Percentiles rank a stretch among this genome's conserved stretches.
phyloP scores from a whole-genome alignment of 73 alveolate genomes.

The Paramecium bursaria region DNA sequence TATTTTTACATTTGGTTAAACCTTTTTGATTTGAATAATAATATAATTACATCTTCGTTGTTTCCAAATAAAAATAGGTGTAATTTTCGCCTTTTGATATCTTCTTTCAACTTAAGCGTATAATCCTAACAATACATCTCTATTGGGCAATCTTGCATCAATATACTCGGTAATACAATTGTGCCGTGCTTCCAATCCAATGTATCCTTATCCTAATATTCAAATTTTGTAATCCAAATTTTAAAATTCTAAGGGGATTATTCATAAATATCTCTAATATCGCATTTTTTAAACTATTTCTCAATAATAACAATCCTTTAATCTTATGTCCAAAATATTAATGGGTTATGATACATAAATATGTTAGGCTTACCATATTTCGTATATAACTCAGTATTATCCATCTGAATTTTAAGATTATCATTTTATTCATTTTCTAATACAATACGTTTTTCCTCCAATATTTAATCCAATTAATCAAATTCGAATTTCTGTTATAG shows the following conservation, averaged over 20 bases:
- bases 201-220: neutral
- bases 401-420: slow-evolving; percentile 30
- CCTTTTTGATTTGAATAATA: neutral
- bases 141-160: neutral
- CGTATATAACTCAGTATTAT: slow-evolving; percentile 13
- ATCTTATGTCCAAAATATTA: neutral
- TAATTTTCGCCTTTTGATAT: slow-evolving; percentile 16
- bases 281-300: slow-evolving; percentile 12
- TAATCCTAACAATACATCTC: slow-evolving; percentile 2
- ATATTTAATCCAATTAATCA: slow-evolving; percentile 22
- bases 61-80: slow-evolving; percentile 18
- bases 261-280: slow-evolving; percentile 28
- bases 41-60: neutral
- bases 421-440: neutral
- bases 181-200: slow-evolving; percentile 33
- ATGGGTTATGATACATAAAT: slow-evolving; percentile 33
- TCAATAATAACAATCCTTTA: neutral
- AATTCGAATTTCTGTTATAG: slow-evolving; percentile 3
- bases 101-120: slow-evolving; percentile 7
- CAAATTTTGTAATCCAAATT: slow-evolving; percentile 39
- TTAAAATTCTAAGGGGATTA: slow-evolving; percentile 11
- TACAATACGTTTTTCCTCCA: neutral
- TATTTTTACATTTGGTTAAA: slow-evolving; percentile 31
- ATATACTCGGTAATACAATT: slow-evolving; percentile 1
- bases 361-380: slow-evolving; percentile 22